Evolutionary conservation across 1,284 basidiomycete species (phyloP), one percentile per base, ranked within the genome.

Genomic region (Trichosporon sp.): DNA sequence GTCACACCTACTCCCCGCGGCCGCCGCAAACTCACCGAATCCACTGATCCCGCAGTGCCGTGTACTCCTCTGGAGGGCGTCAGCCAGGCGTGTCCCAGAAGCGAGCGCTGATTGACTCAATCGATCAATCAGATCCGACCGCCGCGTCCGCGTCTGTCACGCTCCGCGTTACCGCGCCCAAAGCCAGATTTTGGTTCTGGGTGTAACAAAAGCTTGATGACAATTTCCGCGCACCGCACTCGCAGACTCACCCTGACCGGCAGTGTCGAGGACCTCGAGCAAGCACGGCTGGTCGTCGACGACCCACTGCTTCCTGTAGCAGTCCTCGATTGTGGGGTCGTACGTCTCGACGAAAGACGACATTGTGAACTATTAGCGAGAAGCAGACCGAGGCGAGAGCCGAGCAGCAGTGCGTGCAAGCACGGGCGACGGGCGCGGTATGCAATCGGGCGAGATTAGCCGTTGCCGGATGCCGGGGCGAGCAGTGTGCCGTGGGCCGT

Each of bases 31-130:
- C 91, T 81, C 73, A 94, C 92, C 92, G 89, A 76, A 99, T 97
- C 93, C 97, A 99, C 84, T 99, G 96, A 86, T 99, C 96, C 75
- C 97, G 90, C 80, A 99, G 88, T 38, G 97, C 97, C 67, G 94
- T 95, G 80, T 95, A 95, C 83, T 95, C 93, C 90, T 95, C 93
- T 95, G 82, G 68, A 51, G 12, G 64, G 31, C 64, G 69, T 67
- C 64, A 70, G 66, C 47, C 47, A 25, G 23, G 6, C 12, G 5
- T 34, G 34, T 42, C n/a, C 27, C 34, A 15, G 38, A 13, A 64
- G 27, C 63, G 6, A 8, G n/a, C n/a, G n/a, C n/a, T 32, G 32
- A 32, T 32, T 42, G 6, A n/a, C 23, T 25, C 47, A 11, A 21
- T 25, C 44, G 12, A 23, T 51, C 47, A 25, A 51, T n/a, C n/a